Evolutionary conservation across 2,329 filamentous ascomycete species (phyloP), one percentile per base, ranked within the genome.

Genomic region (Cladosporium velox): DNA sequence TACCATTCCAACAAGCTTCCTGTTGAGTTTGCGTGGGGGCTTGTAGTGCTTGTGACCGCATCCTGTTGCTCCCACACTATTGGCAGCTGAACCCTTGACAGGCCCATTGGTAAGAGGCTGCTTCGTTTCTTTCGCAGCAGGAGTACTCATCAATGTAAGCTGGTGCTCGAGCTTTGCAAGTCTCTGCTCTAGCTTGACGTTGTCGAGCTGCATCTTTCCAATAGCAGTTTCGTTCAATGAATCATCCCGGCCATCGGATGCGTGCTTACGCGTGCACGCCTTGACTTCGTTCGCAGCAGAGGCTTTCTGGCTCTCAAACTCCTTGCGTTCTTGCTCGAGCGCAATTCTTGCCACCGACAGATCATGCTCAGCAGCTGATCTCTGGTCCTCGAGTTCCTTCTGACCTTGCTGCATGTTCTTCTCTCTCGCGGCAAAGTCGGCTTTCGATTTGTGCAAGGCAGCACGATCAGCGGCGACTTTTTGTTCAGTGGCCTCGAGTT

Each of bases 41-140:
- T 54, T 63, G 32, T 63, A 63, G 34, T 63, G 60, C 49, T 54
- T 63, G 18, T 54, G 14, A 14, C 60, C 60, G 32, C 60, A 63
- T 18, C 49, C 60, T 14, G 24, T 14, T 4, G 44, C 7, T 14
- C 59, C 59, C 14, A 30, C 30, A 62, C 41, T 28, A 15, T 30
- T 38, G 3, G 44, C 7, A 8, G n/a, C 21, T 21, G 60, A 28
- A 15, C 49, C 49, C 5, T 63, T 63, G 32, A 18, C 14, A 24
- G 41, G 60, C 6, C 47, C 24, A 7, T 63, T 44, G 3, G n/a
- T 49, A 1, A 30, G 7, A 6, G 30, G 1, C 14, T 15, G 15
- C 11, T n/a, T 15, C 35, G 15, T 38, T 38, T 15, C 14, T 12
- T 12, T 15, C 35, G 14, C 35, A 15, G 35, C 3, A 7, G 32